Evolutionary conservation across 768 basidiomycete species (phyloP).

Genomic region (Tulasnella sp.): DNA sequence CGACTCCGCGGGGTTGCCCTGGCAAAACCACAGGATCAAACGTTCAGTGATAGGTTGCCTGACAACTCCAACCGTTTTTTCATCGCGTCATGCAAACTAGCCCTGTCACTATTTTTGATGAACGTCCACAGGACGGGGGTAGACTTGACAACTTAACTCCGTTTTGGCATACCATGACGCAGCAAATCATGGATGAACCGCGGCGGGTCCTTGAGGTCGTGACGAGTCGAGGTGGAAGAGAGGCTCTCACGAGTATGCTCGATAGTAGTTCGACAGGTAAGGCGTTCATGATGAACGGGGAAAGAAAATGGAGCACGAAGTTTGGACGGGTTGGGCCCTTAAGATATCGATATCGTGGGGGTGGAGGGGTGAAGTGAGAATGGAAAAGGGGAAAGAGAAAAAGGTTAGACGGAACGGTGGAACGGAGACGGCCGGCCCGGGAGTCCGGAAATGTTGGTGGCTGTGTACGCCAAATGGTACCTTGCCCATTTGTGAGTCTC

Average conservation of each 20-base stretch:
- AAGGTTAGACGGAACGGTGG: too few species aligned
- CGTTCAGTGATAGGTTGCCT: neutral
- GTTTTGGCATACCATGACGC: neutral
- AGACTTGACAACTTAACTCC: neutral
- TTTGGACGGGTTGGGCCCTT: too few species aligned
- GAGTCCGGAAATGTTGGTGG: too few species aligned
- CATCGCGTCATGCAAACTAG: neutral
- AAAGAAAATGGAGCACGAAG: neutral
- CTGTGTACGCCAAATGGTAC: too few species aligned
- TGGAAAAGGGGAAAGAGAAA: too few species aligned
- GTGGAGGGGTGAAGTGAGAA: too few species aligned
- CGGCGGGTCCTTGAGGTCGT: neutral
- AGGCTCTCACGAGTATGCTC: neutral
- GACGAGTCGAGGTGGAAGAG: neutral
- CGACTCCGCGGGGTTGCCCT: too few species aligned
- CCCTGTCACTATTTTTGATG: neutral
- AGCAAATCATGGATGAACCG: neutral
- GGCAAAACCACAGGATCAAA: neutral
- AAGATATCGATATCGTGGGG: too few species aligned
- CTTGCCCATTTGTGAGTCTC: too few species aligned
- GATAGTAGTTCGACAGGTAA: neutral
- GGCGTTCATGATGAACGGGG: neutral
- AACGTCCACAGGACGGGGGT: neutral
- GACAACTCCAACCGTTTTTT: neutral
- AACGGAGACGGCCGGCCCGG: too few species aligned